phyloP scores from a whole-genome alignment of 169 alveolate genomes.

The Eimeria tenella region DNA sequence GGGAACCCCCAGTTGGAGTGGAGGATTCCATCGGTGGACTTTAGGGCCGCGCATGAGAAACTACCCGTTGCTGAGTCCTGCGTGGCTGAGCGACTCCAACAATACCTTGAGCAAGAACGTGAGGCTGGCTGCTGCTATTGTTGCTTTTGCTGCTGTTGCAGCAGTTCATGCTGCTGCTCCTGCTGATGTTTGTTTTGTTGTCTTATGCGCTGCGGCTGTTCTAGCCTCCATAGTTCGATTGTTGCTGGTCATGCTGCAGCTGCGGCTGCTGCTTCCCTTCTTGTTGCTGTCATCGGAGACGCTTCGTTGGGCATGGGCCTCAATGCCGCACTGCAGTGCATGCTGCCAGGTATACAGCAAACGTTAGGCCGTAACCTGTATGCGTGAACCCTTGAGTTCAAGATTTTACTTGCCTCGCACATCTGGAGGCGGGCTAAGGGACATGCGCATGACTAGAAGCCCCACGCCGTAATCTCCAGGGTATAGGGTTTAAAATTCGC shows the following conservation, averaged over 20 bases:
- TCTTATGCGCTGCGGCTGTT: not conserved
- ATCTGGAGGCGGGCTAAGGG: too few relatives aligned
- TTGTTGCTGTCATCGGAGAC: conserved; percentile 24
- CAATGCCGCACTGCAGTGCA: conserved; percentile 36
- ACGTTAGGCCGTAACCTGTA: not conserved
- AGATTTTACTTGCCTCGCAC: too few relatives aligned
- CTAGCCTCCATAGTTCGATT: not conserved
- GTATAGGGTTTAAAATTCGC: conserved; percentile 4
- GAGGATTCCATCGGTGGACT: not conserved
- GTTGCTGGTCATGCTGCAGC: conserved; percentile 43
- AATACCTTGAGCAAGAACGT: not conserved
- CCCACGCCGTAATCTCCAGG: not conserved
- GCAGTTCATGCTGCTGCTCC: not conserved
- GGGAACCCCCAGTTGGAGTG: not conserved
- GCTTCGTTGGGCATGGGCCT: conserved; percentile 21
- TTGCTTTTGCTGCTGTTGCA: not conserved
- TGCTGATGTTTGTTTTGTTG: not conserved
- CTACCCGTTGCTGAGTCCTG: not conserved
- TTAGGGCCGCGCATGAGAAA: not conserved
- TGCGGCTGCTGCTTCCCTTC: conserved; percentile 34
- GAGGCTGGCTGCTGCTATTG: not conserved
- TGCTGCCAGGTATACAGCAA: conserved; percentile 47
- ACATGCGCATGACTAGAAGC: too few relatives aligned
- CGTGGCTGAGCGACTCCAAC: not conserved
- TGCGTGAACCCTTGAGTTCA: not conserved